A percentile compares a stretch with the other conserved stretches of the same genome.
Evolutionary conservation across 2,329 filamentous ascomycete species (phyloP).

Genomic region (Colletotrichum truncatum): DNA sequence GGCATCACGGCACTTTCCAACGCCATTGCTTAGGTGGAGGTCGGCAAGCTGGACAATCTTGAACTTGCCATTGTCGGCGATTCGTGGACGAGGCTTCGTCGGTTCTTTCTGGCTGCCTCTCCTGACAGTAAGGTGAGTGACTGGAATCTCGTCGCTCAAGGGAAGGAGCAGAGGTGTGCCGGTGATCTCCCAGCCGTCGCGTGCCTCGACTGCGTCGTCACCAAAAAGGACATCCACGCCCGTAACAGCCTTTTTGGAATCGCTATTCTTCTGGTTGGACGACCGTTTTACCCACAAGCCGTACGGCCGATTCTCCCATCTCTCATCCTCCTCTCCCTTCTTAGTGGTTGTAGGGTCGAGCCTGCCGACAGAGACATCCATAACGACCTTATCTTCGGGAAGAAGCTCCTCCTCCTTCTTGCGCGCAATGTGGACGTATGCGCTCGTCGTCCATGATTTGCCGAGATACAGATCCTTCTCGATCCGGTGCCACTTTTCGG

Average conservation of each 20-base stretch:
- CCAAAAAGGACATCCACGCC: conserved; percentile 89
- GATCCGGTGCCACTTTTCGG: conserved; percentile 79
- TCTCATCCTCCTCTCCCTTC: conserved; percentile 63
- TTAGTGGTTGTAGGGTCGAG: conserved; percentile 71
- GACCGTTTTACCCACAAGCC: conserved; percentile 87
- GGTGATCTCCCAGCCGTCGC: conserved; percentile 83
- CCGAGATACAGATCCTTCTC: conserved; percentile 86
- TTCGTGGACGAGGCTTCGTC: conserved; percentile 77
- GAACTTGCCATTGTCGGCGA: conserved; percentile 90
- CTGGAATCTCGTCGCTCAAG: conserved; percentile 66
- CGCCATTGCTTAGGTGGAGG: conserved; percentile 89
- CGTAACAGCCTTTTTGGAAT: conserved; percentile 79
- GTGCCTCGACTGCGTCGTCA: conserved; percentile 89
- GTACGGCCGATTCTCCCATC: conserved; percentile 80
- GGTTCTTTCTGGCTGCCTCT: conserved; percentile 72
- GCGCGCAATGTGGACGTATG: conserved; percentile 83
- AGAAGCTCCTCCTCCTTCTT: conserved; percentile 87
- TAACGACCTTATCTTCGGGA: conserved; percentile 78
- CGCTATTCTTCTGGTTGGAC: conserved; percentile 75
- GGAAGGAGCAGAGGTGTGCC: conserved; percentile 79
- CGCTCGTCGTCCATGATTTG: conserved; percentile 76
- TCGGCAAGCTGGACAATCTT: conserved; percentile 98
- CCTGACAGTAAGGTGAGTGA: conserved; percentile 81
- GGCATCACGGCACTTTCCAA: conserved; percentile 87
- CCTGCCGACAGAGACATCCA: conserved; percentile 80